Percentiles rank a stretch among this genome's conserved stretches.
Conservation (phyloP, 805 yeast genomes). For the Metschnikowia drakensbergensis region DNA sequence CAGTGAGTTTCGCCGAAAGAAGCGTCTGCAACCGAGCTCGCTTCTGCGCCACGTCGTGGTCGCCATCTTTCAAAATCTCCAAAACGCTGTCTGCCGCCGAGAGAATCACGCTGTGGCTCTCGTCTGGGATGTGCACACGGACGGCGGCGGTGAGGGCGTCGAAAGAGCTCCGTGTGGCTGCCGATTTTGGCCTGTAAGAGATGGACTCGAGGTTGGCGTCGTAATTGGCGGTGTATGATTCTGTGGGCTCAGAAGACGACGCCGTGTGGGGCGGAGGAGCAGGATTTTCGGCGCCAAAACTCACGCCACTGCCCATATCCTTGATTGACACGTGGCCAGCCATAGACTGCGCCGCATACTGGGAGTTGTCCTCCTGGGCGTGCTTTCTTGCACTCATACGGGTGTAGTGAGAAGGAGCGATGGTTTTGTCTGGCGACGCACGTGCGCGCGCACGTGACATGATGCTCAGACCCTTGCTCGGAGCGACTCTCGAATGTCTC, state of each 20-base stretch:
- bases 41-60: slow-evolving; percentile 38
- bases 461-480: background rate
- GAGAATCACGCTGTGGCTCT: slow-evolving; percentile 66
- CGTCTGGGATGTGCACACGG: slow-evolving; percentile 56
- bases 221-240: background rate
- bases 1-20: slow-evolving; percentile 36
- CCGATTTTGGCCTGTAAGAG: slow-evolving; percentile 60
- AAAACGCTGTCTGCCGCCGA: slow-evolving; percentile 69
- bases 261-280: background rate
- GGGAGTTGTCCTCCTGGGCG: slow-evolving; percentile 34
- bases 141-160: slow-evolving; percentile 61
- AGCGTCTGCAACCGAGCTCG: slow-evolving; percentile 50
- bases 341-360: slow-evolving; percentile 67
- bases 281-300: slow-evolving; percentile 21
- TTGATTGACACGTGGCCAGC: slow-evolving; percentile 60
- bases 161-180: slow-evolving; percentile 47
- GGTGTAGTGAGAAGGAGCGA: slow-evolving; percentile 1
- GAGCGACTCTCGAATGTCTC: background rate
- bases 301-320: slow-evolving; percentile 63
- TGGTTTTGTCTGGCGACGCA: background rate
- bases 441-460: background rate
- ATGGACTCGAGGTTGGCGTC: slow-evolving; percentile 40
- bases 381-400: slow-evolving; percentile 1
- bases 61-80: slow-evolving; percentile 50
- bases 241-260: background rate